Base-by-base conservation (phyloP, 768 basidiomycete genomes). In the Boletus bicolor region DNA sequence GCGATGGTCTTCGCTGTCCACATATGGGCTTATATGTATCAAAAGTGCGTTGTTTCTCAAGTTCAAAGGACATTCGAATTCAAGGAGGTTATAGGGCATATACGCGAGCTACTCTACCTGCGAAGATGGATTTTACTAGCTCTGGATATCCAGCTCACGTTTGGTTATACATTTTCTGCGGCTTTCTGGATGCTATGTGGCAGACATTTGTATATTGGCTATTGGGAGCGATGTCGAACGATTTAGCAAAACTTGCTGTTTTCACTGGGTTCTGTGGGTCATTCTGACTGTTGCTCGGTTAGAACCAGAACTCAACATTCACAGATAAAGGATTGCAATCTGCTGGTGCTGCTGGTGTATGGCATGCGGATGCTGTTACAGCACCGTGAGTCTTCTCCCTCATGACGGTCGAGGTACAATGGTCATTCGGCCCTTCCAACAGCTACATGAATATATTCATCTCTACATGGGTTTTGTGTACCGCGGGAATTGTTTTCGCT, bases 171-270 rank as follows among this genome's bases (percentile, higher is more conserved):
- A 81, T 89, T 59, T 81, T 85, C 71, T 88, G 83, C 58, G 87
- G 89, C 28, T 65, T 92, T 11, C 77, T 91, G 56, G 91, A 93
- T 59, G 77, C 90, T 2, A 86, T 89, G 82, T 93, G 90, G 88
- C 91, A 93, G 68, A 91, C 87, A 1, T 83, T 83, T 0, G 83
- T 85, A 6, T 90, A 91, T 68, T 90, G 88, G 87, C 75, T 89
- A 62, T 86, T 90, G 81, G 90, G 90, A 39, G 86, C 87, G 12
- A 89, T 93, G 85, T 89, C 87, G 21, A 91, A 92, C 61, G 84
- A 91, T 68, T 83, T 87, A 8, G 81, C 79, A 2, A 90, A 89
- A 67, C 81, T 93, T 21, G 90, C 90, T 0, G 80, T 90, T 66
- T 86, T 93, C 63, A 76, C 85, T 15, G 91, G 91, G 41, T 89